Base-by-base conservation (phyloP, 495 filamentous ascomycete species). In the Terfezia boudieri region DNA sequence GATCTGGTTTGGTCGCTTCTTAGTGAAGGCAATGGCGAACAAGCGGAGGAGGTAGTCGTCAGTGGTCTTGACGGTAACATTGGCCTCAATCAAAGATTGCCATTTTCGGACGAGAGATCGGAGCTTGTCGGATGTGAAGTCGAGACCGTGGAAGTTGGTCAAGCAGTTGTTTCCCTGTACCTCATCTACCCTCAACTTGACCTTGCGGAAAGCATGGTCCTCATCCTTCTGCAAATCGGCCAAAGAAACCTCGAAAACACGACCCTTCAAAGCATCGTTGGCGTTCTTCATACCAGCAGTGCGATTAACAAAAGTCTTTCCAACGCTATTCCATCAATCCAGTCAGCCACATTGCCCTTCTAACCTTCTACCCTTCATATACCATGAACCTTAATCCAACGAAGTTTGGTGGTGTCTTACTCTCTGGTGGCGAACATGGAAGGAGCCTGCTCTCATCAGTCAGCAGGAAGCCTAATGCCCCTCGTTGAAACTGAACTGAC, bases 51-150 rank as follows among this genome's bases (percentile, higher is more conserved):
- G 87, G 76, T 98, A 96, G 69, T 98, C 89, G 67, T 98, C 90
- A 68, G 90, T 96, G 60, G 90, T 95, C 83, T 94, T 95, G 75
- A 96, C 86, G 60, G 92, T 93, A 66, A 95, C 79, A 68, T 98
- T 98, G 75, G 90, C 90, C 79, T 98, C 90, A 64, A 98, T 98
- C 64, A 98, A 75, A 50, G 86, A 81, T 74, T 98, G 90, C 90
- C 90, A 98, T 74, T 98, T 98, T 73, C 90, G 88, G 61, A 98
- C 90, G 57, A 98, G 80, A 54, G 90, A 98, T 64, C 90, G 83
- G 61, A 98, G 79, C 79, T 96, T 96, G 80, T 98, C 90, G 63
- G 92, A 95, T 63, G 90, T 98, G 80, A 98, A 96, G 75, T 98
- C 90, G 69, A 98, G 78, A 62, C 90, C 90, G 76, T 98, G 89